Evolutionary conservation across 1,284 basidiomycete genomes (phyloP).

Genomic region (Rhizopogon hawkerae): DNA sequence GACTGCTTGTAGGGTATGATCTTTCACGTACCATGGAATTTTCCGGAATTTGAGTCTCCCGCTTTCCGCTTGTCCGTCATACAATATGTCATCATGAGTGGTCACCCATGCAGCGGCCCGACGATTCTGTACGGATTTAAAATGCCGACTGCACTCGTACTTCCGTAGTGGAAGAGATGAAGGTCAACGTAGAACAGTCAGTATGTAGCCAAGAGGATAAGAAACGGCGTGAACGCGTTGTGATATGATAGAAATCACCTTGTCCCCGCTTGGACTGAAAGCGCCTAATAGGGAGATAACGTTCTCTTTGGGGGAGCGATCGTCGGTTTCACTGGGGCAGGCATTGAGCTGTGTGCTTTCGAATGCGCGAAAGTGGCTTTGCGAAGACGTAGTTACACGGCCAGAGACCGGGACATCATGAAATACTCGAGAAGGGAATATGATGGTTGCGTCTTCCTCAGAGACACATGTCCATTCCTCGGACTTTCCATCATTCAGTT

Average conservation of each 20-base stretch:
- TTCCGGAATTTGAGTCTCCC: not conserved
- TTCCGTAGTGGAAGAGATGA: not conserved
- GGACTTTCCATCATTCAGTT: constrained; percentile 33
- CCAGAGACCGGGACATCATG: constrained; percentile 42
- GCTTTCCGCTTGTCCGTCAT: not conserved
- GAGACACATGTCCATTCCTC: constrained; percentile 75
- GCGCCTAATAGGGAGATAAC: constrained; percentile 45
- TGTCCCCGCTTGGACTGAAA: not conserved
- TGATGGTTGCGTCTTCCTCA: constrained; percentile 81
- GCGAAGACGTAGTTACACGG: constrained; percentile 63
- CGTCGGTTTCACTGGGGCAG: constrained; percentile 15
- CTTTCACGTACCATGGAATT: not conserved
- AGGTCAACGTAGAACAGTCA: not conserved
- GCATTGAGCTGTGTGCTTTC: not conserved
- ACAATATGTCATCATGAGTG: not conserved
- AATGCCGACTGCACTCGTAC: not conserved
- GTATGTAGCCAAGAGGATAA: not conserved
- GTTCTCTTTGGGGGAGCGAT: constrained; percentile 53
- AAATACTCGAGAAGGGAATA: constrained; percentile 70
- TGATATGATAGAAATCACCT: not conserved
- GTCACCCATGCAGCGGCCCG: no score
- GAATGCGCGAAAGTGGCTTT: constrained; percentile 33
- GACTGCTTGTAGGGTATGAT: not conserved
- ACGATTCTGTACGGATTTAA: not conserved
- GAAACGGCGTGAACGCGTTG: not conserved